Evolutionary conservation across 1,284 basidiomycete species (phyloP), one percentile per base, ranked within the genome.

Genomic region (Ceratobasidium sp.): DNA sequence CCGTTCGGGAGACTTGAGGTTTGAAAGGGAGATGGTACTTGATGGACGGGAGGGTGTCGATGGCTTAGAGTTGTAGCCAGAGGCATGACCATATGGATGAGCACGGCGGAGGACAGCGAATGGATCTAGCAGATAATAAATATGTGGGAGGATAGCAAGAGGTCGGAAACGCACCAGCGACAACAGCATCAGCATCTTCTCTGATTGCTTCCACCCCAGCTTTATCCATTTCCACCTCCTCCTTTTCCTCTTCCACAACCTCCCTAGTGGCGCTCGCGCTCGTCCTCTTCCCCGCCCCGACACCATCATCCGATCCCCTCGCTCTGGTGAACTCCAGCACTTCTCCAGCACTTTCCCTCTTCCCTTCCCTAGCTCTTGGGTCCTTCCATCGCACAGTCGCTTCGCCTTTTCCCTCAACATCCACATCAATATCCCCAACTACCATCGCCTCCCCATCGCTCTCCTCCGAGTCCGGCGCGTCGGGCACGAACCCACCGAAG

Each of bases 401-500:
- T 38, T 38, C 35, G 35, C 35, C 35, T 11, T 38, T 76, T 32
- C 44, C 62, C n/a, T 30, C 44, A 9, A 69, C 16, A 28, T 69
- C 64, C 18, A 69, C 64, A 69, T 69, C 64, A 30, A 69, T 41
- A 46, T 69, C 64, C 32, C 64, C 64, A 44, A 69, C 64, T 8
- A 69, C 47, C 64, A 69, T 49, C 73, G 75, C 76, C 79, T 78
- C 28, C 81, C 78, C 73, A 85, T 85, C 63, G 81, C 79, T 23
- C 83, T 79, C 72, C 30, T 90, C 91, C 47, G 86, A 80, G 70
- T 92, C 91, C 75, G 91, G 81, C 78, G 92, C 90, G 50, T 89
- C 90, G 26, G 92, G 81, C 73, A 93, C 85, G 85, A 93, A 89
- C 78, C 91, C 91, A 30, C 85, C 87, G 76, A 92, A 91, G 44